phyloP scores from a whole-genome alignment of 2,329 filamentous ascomycete genomes.

The Immersiporthe knoxdaviesiana region DNA sequence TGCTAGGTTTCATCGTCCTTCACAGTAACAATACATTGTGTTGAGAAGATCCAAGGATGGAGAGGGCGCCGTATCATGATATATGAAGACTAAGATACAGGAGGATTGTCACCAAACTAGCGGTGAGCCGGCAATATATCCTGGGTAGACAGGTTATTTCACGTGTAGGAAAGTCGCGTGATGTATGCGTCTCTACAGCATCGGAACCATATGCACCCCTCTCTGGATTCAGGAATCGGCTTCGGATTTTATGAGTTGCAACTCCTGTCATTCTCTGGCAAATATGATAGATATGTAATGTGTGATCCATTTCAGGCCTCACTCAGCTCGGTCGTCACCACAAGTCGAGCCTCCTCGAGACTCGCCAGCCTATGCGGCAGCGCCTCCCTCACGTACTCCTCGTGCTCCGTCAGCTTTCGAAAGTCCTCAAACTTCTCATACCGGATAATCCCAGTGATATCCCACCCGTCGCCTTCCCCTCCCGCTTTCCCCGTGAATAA shows the following conservation, averaged over 20 bases:
- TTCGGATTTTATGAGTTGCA: too few species aligned
- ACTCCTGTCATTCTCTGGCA: too few species aligned
- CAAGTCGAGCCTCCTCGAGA: constrained; percentile 4
- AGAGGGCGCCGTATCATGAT: too few species aligned
- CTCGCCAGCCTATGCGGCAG: neutral
- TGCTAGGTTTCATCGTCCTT: neutral
- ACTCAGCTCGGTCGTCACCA: neutral
- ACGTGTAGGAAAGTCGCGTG: neutral
- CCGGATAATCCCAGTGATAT: neutral
- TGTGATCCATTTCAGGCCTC: neutral
- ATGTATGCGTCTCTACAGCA: neutral
- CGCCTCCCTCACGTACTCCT: neutral
- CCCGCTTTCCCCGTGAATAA: neutral
- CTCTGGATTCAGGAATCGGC: too few species aligned
- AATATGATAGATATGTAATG: neutral
- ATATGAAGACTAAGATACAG: too few species aligned
- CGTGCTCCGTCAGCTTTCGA: neutral
- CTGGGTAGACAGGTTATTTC: neutral
- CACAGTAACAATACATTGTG: too few species aligned
- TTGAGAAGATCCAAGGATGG: too few species aligned
- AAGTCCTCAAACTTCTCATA: constrained; percentile 7
- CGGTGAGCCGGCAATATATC: neutral
- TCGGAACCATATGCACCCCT: neutral
- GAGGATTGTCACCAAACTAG: neutral
- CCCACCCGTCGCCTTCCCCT: neutral